These are phyloP conservation scores for Schrenkiella parvula DNA, from an alignment of 345 rosid species.

Conservation along the genomic window DNA sequence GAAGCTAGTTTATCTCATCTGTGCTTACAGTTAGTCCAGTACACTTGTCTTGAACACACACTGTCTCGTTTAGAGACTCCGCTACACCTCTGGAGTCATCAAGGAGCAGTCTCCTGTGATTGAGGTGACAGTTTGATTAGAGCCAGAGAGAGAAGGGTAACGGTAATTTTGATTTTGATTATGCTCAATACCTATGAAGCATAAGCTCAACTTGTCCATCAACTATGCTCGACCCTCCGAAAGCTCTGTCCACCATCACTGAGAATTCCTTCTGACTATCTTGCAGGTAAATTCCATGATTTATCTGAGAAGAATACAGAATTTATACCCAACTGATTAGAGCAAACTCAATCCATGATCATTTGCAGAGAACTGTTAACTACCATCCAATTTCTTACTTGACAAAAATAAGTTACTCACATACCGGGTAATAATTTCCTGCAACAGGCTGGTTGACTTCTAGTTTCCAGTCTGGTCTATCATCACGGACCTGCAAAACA, in stretches of 20 bases:
- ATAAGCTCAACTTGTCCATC: constrained; percentile 95
- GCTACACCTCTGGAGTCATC: constrained; percentile 94
- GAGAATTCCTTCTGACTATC: constrained; percentile 76
- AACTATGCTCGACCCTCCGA: constrained; percentile 84
- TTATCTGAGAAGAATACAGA: constrained; percentile 49
- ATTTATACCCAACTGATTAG: not conserved
- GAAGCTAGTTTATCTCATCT: not conserved
- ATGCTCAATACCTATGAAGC: constrained; percentile 72
- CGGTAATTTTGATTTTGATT: not conserved
- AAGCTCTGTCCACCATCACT: constrained; percentile 81
- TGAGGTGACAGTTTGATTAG: constrained; percentile 20
- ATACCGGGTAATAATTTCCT: constrained; percentile 96
- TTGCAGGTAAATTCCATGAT: constrained; percentile 83
- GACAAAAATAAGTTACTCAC: constrained; percentile 16
- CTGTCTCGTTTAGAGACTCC: constrained; percentile 82
- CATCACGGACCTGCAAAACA: constrained; percentile 76
- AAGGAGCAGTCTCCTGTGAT: constrained; percentile 75
- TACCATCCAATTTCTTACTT: not conserved
- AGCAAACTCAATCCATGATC: constrained; percentile 15
- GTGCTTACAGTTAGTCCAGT: constrained; percentile 69
- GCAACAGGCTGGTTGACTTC: constrained; percentile 89
- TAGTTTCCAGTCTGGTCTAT: constrained; percentile 86
- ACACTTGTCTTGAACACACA: constrained; percentile 63
- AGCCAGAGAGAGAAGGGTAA: not conserved
- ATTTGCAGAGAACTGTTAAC: constrained; percentile 16